Base-by-base conservation (phyloP, 768 basidiomycete genomes). In the Crucibulum laeve region DNA sequence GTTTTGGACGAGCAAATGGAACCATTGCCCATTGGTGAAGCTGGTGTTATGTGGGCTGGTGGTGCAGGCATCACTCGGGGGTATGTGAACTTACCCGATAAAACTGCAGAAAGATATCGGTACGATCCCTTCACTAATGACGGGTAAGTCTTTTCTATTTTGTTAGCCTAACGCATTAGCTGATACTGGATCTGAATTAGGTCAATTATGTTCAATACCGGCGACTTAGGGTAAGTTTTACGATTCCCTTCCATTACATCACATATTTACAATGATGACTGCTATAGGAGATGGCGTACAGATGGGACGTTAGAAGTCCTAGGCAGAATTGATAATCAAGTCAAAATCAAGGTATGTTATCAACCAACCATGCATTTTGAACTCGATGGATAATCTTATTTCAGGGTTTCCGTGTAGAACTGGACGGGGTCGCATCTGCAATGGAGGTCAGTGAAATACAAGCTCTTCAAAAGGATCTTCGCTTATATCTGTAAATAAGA, bases 121-220 rank as follows among this genome's bases (percentile, higher is more conserved):
- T 52, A 49, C 7, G 80, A 83, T 55, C 76, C 74, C 4, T 80
- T 79, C 59, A 48, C 62, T 24, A 63, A 64, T 44, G 63, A 71
- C 52, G 70, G 76, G 73, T 77, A 44, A 45, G 73, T 53, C 8
- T 32, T 34, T 42, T 26, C 32, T 34, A 19, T 38, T 18, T 21
- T 34, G 25, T 18, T 5, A 41, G 24, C 19, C 4, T 35, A 15
- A 19, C 24, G 19, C n/a, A 35, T 30, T 45, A 28, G 30, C 38
- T 46, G 19, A 21, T 37, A 17, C 22, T 37, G 30, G 17, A 17
- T 24, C 38, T 30, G 19, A 21, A 14, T n/a, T 40, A 63, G 59
- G n/a, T 53, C 50, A 28, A 61, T 72, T 54, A 83, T 83, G 80
- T 82, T 79, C 56, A 80, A 80, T 48, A 83, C 80, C 18, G 78